phyloP scores from a whole-genome alignment of 805 yeast genomes.

The Vanderwaltozyma tropicalis region DNA sequence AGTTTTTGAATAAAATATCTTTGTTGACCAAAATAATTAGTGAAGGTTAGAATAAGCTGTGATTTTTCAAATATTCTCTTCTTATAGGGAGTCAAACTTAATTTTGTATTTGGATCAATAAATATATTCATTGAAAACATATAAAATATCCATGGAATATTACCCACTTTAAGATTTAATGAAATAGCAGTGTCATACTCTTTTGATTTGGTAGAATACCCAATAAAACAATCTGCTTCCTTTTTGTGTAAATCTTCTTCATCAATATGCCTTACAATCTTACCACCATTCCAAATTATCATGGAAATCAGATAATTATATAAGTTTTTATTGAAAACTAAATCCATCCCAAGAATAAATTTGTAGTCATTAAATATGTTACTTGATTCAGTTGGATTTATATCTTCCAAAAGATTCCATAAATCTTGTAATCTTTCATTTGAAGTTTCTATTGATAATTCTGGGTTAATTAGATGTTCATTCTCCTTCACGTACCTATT shows the following conservation, averaged over 20 bases:
- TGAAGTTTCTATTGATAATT: conserved; percentile 17
- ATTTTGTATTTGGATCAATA: conserved; percentile 41
- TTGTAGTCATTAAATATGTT: not conserved
- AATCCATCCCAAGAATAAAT: conserved; percentile 1
- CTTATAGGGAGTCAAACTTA: conserved; percentile 62
- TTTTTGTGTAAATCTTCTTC: conserved; percentile 5
- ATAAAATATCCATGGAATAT: conserved; percentile 65
- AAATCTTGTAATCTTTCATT: conserved; percentile 4
- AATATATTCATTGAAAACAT: conserved; percentile 47
- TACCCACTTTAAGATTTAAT: conserved; percentile 40
- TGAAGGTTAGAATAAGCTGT: conserved; percentile 49
- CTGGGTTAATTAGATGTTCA: conserved; percentile 13
- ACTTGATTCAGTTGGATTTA: too few species aligned
- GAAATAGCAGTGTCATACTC: conserved; percentile 40
- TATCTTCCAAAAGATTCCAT: conserved; percentile 8
- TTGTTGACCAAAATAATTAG: conserved; percentile 82
- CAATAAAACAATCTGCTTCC: conserved; percentile 43
- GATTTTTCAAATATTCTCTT: conserved; percentile 40
- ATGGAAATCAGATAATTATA: conserved; percentile 1
- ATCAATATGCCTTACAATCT: conserved; percentile 1
- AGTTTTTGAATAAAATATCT: conserved; percentile 59
- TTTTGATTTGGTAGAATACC: conserved; percentile 50
- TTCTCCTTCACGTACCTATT: conserved; percentile 34
- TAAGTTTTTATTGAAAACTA: not conserved
- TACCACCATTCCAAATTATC: not conserved